These are phyloP conservation scores for Polyporus tsugae DNA, from an alignment of 1,284 basidiomycete genomes.

Conservation along the genomic window DNA sequence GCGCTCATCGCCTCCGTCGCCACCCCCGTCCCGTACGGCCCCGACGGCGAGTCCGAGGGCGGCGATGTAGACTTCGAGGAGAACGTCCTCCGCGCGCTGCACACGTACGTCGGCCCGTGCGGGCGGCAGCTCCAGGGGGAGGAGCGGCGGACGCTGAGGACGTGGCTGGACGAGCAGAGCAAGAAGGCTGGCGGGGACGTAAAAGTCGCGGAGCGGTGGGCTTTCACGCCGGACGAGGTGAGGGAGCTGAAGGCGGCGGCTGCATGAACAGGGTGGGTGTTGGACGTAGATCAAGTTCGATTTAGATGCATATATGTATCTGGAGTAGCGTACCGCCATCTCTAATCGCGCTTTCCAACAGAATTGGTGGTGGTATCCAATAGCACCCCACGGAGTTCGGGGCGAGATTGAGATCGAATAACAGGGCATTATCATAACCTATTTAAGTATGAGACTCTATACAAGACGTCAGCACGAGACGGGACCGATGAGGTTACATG, in stretches of 20 bases:
- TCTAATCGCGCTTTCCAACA: neutral
- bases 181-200: slow-evolving; percentile 32
- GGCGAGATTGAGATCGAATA: neutral
- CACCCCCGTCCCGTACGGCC: slow-evolving; percentile 67
- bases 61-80: slow-evolving; percentile 83
- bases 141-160: slow-evolving; percentile 53
- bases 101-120: slow-evolving; percentile 61
- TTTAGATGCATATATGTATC: neutral
- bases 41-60: slow-evolving; percentile 71
- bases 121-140: slow-evolving; percentile 48
- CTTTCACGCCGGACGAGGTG: slow-evolving; percentile 35
- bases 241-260: slow-evolving; percentile 30
- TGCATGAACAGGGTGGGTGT: neutral
- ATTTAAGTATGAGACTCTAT: neutral
- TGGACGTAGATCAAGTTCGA: neutral
- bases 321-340: neutral
- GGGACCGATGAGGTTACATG: neutral
- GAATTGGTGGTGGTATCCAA: neutral
- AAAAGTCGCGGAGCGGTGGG: slow-evolving; percentile 39
- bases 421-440: slow-evolving; percentile 1
- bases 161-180: slow-evolving; percentile 41
- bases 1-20: slow-evolving; percentile 54
- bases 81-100: slow-evolving; percentile 71
- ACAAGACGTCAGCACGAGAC: neutral
- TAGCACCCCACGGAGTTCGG: too few species aligned